phyloP scores from a whole-genome alignment of 1,284 basidiomycete genomes.

The Testicularia cyperi region DNA sequence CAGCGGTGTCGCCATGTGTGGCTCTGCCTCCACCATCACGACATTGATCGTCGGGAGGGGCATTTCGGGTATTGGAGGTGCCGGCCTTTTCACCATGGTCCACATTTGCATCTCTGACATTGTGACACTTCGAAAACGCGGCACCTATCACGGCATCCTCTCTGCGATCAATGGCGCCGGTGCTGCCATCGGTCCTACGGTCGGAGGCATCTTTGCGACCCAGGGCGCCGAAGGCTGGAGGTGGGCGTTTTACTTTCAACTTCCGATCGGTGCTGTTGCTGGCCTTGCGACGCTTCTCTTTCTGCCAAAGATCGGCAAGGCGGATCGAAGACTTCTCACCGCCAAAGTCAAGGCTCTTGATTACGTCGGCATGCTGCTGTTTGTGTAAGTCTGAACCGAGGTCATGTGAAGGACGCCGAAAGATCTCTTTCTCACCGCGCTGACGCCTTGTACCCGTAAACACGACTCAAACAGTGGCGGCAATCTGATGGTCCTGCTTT shows the following conservation, averaged over 20 bases:
- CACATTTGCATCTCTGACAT: conserved; percentile 20
- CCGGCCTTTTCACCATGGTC: conserved; percentile 8
- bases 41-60: conserved; percentile 7
- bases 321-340: conserved; percentile 1
- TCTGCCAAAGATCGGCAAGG: conserved; percentile 3
- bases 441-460: no score
- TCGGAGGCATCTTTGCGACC: conserved; percentile 8
- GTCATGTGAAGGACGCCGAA: no score
- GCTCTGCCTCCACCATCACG: conserved; percentile 3
- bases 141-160: conserved; percentile 13
- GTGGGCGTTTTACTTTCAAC: conserved; percentile 14
- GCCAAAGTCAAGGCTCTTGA: conserved; percentile 7
- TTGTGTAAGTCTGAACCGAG: conserved; percentile 3
- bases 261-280: conserved; percentile 8
- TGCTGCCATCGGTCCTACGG: conserved; percentile 2
- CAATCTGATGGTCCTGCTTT: neutral
- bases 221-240: conserved; percentile 1
- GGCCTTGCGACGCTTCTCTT: conserved; percentile 1
- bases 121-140: conserved; percentile 10
- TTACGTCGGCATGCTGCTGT: conserved; percentile 5
- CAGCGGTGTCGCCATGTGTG: conserved; percentile 3
- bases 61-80: conserved; percentile 13
- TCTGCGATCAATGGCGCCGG: conserved; percentile 8
- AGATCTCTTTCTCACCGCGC: no score
- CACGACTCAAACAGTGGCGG: neutral